A percentile compares a stretch with the other conserved stretches of the same genome.
These are phyloP conservation scores for Zymoseptoria tritici DNA, from an alignment of 2,329 filamentous ascomycete species.

Conservation along the genomic window DNA sequence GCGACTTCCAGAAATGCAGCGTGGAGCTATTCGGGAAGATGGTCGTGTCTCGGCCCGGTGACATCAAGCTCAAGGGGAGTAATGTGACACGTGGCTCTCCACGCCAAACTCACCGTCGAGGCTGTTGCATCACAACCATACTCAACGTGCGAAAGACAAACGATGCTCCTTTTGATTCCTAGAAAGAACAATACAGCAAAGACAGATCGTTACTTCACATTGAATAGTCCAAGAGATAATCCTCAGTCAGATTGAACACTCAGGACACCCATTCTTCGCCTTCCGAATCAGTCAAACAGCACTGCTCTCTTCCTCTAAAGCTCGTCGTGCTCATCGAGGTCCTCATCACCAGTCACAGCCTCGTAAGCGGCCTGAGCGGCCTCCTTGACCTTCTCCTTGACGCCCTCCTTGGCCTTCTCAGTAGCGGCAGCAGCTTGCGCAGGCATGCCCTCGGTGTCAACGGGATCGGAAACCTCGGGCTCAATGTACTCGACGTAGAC, in stretches of 20 bases:
- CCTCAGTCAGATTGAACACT: neutral
- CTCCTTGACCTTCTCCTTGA: conserved; percentile 32
- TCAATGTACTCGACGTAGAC: conserved; percentile 52
- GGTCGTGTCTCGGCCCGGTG: too few relatives aligned
- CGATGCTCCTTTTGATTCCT: neutral
- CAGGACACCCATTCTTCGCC: neutral
- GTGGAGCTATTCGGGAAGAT: too few relatives aligned
- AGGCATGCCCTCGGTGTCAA: conserved; percentile 41
- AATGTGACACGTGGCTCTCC: too few relatives aligned
- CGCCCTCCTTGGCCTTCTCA: conserved; percentile 18
- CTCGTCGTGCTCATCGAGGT: conserved; percentile 57
- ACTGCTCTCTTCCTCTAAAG: conserved; percentile 49
- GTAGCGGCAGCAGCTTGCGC: conserved; percentile 40
- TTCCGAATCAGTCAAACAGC: neutral
- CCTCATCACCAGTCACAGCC: conserved; percentile 29
- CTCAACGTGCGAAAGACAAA: too few relatives aligned
- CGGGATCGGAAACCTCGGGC: conserved; percentile 34
- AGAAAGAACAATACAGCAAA: neutral
- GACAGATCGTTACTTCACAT: neutral
- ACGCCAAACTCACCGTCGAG: too few relatives aligned
- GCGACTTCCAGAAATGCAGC: too few relatives aligned
- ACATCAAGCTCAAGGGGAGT: too few relatives aligned
- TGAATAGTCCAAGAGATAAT: neutral
- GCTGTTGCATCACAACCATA: too few relatives aligned
- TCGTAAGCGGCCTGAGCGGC: conserved; percentile 27